Evolutionary conservation across 768 basidiomycete genomes (phyloP).

Genomic region (Lactarius pseudohatsudake): DNA sequence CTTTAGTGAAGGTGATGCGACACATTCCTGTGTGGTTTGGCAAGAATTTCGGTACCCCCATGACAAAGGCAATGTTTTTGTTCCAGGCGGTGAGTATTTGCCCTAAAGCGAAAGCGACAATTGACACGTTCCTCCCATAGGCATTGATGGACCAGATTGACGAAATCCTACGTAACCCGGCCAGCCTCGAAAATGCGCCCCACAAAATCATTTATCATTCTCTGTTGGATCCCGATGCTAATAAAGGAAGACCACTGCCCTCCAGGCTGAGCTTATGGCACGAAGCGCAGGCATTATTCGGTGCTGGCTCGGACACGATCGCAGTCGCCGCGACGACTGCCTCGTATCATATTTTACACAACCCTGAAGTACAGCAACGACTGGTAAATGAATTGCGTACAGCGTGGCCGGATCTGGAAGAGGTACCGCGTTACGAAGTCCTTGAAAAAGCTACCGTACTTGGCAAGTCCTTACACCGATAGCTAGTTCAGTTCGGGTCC

Average conservation of each 20-base stretch:
- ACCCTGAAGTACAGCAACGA: background rate
- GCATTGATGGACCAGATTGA: background rate
- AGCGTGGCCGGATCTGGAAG: conserved; percentile 9
- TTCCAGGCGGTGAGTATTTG: background rate
- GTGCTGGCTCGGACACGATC: conserved; percentile 1
- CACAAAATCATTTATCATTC: conserved; percentile 10
- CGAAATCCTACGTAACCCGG: background rate
- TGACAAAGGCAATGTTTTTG: background rate
- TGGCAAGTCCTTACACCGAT: background rate
- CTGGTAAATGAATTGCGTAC: conserved; percentile 3
- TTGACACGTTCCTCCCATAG: background rate
- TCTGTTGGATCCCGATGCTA: background rate
- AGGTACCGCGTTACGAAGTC: conserved; percentile 6
- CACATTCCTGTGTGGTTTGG: background rate
- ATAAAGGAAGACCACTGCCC: conserved; percentile 6
- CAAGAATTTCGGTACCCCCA: background rate
- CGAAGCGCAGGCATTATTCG: background rate
- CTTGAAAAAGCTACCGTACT: conserved; percentile 1
- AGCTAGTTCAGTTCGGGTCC: background rate
- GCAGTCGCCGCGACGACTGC: background rate
- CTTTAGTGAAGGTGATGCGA: background rate
- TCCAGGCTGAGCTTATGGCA: background rate
- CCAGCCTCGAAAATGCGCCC: background rate
- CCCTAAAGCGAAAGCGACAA: background rate
- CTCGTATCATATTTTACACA: background rate